Percentiles rank a stretch among this genome's conserved stretches.
These are phyloP conservation scores for Collybiopsis luxurians DNA, from an alignment of 768 basidiomycete species.

Conservation along the genomic window DNA sequence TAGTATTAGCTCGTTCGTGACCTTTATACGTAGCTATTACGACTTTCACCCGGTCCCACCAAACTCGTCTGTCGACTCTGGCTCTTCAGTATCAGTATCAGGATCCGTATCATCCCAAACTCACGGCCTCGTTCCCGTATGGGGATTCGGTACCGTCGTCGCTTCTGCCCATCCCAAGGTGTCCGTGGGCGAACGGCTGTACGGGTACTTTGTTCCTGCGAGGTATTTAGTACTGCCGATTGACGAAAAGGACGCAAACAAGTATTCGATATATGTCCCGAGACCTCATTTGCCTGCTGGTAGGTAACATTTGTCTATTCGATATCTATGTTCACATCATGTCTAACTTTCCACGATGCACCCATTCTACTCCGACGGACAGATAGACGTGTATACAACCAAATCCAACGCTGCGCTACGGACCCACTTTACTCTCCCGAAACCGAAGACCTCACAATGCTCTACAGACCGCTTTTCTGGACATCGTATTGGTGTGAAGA, in stretches of 20 bases:
- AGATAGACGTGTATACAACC: conserved; percentile 71
- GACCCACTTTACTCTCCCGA: conserved; percentile 53
- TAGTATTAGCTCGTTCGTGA: neutral
- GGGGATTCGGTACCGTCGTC: conserved; percentile 65
- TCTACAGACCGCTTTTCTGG: conserved; percentile 74
- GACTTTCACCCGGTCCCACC: conserved; percentile 59
- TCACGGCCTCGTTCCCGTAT: conserved; percentile 67
- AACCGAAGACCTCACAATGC: conserved; percentile 64
- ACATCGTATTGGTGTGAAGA: conserved; percentile 76
- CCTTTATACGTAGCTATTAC: conserved; percentile 48
- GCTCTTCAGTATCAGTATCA: no score
- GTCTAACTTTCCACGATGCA: no score
- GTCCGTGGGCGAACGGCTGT: conserved; percentile 54
- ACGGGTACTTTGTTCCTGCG: conserved; percentile 60
- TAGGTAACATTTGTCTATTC: no score
- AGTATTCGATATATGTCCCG: conserved; percentile 53
- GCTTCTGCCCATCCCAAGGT: conserved; percentile 49
- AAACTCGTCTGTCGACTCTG: conserved; percentile 11
- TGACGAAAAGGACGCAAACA: conserved; percentile 49
- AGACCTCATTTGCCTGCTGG: conserved; percentile 63
- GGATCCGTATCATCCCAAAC: conserved; percentile 38
- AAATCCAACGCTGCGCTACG: conserved; percentile 53
- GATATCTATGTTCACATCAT: neutral
- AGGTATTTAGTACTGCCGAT: conserved; percentile 56
- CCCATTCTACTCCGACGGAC: no score